Evolutionary conservation across 768 basidiomycete species (phyloP).

Genomic region (Asterophora lycoperdoides): DNA sequence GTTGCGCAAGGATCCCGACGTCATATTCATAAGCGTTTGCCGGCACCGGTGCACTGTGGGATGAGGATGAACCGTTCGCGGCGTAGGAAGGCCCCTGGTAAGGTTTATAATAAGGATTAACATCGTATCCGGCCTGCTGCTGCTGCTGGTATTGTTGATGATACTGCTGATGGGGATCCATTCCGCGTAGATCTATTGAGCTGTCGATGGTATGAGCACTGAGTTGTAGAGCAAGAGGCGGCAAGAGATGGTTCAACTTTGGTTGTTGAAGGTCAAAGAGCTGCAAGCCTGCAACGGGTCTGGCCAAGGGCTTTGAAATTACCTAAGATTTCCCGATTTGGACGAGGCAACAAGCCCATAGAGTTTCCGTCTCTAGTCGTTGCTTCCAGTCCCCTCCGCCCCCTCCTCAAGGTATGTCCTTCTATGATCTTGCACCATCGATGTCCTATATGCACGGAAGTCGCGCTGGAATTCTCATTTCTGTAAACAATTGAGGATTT

Average conservation of each 20-base stretch:
- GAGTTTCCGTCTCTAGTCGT: slow-evolving; percentile 20
- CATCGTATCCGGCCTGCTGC: slow-evolving; percentile 50
- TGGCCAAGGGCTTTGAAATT: slow-evolving; percentile 9
- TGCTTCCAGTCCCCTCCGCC: slow-evolving; percentile 25
- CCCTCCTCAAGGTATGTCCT: slow-evolving; percentile 39
- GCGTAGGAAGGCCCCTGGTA: slow-evolving; percentile 75
- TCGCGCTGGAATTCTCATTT: neutral
- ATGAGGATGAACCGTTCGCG: slow-evolving; percentile 52
- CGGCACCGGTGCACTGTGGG: slow-evolving; percentile 75
- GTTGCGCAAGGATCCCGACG: slow-evolving; percentile 85
- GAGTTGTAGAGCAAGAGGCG: neutral
- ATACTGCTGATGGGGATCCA: slow-evolving; percentile 47
- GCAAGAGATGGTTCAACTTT: no score
- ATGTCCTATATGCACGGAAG: neutral
- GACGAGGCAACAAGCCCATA: neutral
- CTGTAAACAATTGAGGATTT: neutral
- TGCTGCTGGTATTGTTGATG: slow-evolving; percentile 49
- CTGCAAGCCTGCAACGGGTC: no score
- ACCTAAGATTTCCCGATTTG: slow-evolving; percentile 25
- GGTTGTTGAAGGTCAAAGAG: no score
- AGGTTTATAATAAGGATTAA: slow-evolving; percentile 79
- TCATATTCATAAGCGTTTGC: slow-evolving; percentile 93
- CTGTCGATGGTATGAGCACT: neutral
- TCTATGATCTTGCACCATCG: neutral
- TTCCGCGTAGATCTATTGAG: slow-evolving; percentile 21